Evolutionary conservation across 2,329 filamentous ascomycete genomes (phyloP).

Genomic region (Trichophyton mentagrophytes): DNA sequence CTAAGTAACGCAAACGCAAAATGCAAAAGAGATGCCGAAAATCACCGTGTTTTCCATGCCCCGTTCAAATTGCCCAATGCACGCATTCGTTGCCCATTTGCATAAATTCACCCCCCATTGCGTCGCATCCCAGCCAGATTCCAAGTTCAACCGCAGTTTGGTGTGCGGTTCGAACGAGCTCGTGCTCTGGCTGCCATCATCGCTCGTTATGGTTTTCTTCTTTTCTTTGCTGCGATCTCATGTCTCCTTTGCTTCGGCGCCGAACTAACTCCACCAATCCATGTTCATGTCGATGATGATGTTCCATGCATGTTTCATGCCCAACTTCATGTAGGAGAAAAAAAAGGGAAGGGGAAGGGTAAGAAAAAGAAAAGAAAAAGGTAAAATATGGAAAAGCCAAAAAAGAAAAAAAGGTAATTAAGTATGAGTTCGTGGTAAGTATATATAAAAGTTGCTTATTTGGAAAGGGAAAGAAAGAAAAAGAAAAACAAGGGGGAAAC

Average conservation of each 20-base stretch:
- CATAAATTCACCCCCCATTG: background rate
- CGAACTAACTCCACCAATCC: background rate
- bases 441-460: background rate
- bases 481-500: background rate
- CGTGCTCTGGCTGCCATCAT: background rate
- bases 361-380: conserved; percentile 1
- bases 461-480: background rate
- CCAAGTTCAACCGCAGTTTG: background rate
- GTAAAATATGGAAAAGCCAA: background rate
- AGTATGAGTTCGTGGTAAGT: background rate
- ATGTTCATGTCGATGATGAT: background rate
- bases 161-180: background rate
- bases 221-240: background rate
- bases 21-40: background rate
- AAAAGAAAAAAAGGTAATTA: background rate
- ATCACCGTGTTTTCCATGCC: background rate
- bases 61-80: background rate
- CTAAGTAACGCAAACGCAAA: too few relatives aligned
- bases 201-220: background rate
- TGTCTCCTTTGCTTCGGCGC: background rate
- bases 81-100: background rate
- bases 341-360: background rate
- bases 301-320: conserved; percentile 4
- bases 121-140: too few relatives aligned
- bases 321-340: background rate